These are phyloP conservation scores for Lactarius sanguifluus DNA, from an alignment of 768 basidiomycete genomes.

Conservation along the genomic window DNA sequence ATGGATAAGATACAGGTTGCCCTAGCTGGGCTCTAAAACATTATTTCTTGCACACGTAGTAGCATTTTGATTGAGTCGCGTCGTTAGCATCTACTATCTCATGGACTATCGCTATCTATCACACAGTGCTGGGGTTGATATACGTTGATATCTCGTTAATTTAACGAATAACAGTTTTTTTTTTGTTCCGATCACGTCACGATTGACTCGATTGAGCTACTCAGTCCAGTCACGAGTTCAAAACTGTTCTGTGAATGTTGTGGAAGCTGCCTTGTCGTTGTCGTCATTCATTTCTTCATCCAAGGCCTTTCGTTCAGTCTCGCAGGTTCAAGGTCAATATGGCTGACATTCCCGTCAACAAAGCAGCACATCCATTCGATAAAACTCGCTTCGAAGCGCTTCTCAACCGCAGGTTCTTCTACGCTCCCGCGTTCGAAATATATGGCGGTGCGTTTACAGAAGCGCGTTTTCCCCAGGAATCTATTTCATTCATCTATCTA, in stretches of 20 bases:
- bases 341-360: conserved; percentile 55
- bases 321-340: conserved; percentile 30
- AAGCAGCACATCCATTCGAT: conserved; percentile 83
- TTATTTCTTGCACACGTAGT: background rate
- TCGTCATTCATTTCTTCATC: conserved; percentile 6
- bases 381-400: conserved; percentile 82
- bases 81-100: background rate
- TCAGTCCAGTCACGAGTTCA: background rate
- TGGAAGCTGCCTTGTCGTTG: conserved; percentile 12
- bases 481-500: conserved; percentile 2
- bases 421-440: conserved; percentile 97
- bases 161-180: background rate
- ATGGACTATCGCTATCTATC: conserved; percentile 6
- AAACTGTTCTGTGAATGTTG: conserved; percentile 15
- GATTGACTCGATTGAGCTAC: conserved; percentile 5
- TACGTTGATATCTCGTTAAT: background rate
- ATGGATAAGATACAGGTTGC: conserved; percentile 43
- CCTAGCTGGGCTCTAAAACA: conserved; percentile 17
- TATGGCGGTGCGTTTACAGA: conserved; percentile 75
- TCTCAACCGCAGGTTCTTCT: conserved; percentile 92
- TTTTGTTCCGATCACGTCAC: conserved; percentile 13
- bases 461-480: background rate
- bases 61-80: background rate
- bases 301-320: background rate
- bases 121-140: background rate